These are phyloP conservation scores for Agaricus blazei DNA, from an alignment of 768 basidiomycete species.

Conservation along the genomic window DNA sequence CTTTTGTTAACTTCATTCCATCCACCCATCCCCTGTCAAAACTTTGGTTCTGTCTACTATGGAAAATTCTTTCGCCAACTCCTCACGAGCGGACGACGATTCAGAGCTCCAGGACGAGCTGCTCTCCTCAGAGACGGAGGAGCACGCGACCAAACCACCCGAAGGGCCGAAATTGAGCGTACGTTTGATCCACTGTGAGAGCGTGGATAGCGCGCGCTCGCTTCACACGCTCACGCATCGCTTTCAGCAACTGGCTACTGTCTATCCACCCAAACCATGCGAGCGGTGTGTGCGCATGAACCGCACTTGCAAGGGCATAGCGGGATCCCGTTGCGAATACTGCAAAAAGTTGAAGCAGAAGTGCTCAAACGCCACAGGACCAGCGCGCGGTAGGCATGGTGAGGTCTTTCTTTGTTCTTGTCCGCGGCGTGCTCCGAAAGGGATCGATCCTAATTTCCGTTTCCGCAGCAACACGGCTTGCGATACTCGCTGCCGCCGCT, in stretches of 20 bases:
- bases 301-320: conserved; percentile 36
- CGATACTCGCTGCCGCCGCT: conserved; percentile 17
- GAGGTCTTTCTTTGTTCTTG: conserved; percentile 12
- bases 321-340: conserved; percentile 39
- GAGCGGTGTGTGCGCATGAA: conserved; percentile 40
- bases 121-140: conserved; percentile 7
- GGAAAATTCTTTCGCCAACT: conserved; percentile 25
- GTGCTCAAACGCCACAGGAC: conserved; percentile 40
- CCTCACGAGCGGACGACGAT: conserved; percentile 21
- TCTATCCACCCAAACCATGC: conserved; percentile 36
- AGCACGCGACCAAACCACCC: conserved; percentile 14
- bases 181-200: conserved; percentile 10
- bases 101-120: conserved; percentile 25
- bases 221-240: conserved; percentile 6
- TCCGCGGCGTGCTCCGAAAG: neutral
- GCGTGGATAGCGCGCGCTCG: conserved; percentile 3
- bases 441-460: conserved; percentile 16
- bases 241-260: conserved; percentile 18
- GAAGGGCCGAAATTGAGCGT: conserved; percentile 14
- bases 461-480: conserved; percentile 16
- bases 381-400: conserved; percentile 36
- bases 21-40: conserved; percentile 22
- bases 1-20: conserved; percentile 27
- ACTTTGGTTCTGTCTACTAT: conserved; percentile 23
- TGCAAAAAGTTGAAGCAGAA: conserved; percentile 43